Evolutionary conservation across 768 basidiomycete species (phyloP).

Genomic region (Calocera viscosa): DNA sequence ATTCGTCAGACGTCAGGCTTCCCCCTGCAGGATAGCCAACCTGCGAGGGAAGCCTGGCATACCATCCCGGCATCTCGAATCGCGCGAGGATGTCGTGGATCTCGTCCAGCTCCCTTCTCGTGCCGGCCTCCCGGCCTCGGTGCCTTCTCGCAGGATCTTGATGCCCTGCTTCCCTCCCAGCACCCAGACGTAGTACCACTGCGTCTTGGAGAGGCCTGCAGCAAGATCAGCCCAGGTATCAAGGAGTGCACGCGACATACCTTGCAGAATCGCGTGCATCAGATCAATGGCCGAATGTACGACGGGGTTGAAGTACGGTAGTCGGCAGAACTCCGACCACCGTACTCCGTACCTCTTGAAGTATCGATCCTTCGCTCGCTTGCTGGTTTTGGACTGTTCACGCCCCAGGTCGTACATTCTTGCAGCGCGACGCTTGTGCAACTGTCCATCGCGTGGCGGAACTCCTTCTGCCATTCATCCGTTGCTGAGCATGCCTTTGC

Average conservation of each 20-base stretch:
- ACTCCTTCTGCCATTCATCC: neutral
- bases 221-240: too few relatives aligned
- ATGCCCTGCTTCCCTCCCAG: neutral
- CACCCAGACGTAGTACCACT: neutral
- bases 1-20: neutral
- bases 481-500: slow-evolving; percentile 10
- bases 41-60: neutral
- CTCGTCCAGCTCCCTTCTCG: neutral
- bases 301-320: slow-evolving; percentile 33
- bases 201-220: neutral
- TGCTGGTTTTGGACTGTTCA: neutral
- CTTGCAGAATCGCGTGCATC: neutral
- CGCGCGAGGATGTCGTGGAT: neutral
- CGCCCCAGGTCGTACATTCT: neutral
- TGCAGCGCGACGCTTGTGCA: neutral
- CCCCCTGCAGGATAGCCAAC: neutral
- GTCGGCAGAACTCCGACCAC: slow-evolving; percentile 25
- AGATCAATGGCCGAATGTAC: slow-evolving; percentile 27
- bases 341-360: slow-evolving; percentile 22
- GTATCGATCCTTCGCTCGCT: neutral
- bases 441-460: neutral
- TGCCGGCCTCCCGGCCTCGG: neutral
- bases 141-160: neutral
- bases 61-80: neutral
- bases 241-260: too few relatives aligned